These are phyloP conservation scores for Hanseniaspora sp. DNA, from an alignment of 1,139 yeast species.

Conservation along the genomic window DNA sequence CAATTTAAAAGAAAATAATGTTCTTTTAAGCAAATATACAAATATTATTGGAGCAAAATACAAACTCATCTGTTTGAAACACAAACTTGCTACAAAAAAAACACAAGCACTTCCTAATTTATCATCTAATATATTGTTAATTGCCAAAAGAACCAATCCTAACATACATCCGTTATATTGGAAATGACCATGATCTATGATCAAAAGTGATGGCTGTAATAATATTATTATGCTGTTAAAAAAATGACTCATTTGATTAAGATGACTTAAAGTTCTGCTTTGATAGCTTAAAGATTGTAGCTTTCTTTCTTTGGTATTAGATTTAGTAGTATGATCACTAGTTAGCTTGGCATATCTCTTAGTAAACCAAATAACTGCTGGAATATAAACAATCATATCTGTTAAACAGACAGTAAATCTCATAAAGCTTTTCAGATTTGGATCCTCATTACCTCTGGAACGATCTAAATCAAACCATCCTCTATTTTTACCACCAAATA, in stretches of 20 bases:
- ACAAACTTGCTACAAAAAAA: slow-evolving; percentile 64
- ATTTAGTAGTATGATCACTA: slow-evolving; percentile 15
- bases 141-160: slow-evolving; percentile 62
- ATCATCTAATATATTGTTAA: slow-evolving; percentile 55
- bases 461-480: slow-evolving; percentile 63
- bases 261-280: slow-evolving; percentile 27
- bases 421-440: slow-evolving; percentile 69
- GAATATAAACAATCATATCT: slow-evolving; percentile 64
- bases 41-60: slow-evolving; percentile 87
- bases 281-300: slow-evolving; percentile 27
- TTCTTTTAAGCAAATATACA: slow-evolving; percentile 40
- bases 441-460: slow-evolving; percentile 66
- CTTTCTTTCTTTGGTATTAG: slow-evolving; percentile 18
- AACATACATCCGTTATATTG: slow-evolving; percentile 92
- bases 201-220: slow-evolving; percentile 67
- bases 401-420: slow-evolving; percentile 65
- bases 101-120: slow-evolving; percentile 61
- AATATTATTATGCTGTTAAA: slow-evolving; percentile 50
- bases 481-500: slow-evolving; percentile 23
- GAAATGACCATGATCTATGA: slow-evolving; percentile 95
- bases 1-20: slow-evolving; percentile 33
- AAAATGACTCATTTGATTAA: slow-evolving; percentile 54
- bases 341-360: slow-evolving; percentile 51
- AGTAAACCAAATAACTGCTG: slow-evolving; percentile 63
- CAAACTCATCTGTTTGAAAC: slow-evolving; percentile 91